Base-by-base conservation (phyloP, 306 rosid genomes). In the Vigna radiata region DNA sequence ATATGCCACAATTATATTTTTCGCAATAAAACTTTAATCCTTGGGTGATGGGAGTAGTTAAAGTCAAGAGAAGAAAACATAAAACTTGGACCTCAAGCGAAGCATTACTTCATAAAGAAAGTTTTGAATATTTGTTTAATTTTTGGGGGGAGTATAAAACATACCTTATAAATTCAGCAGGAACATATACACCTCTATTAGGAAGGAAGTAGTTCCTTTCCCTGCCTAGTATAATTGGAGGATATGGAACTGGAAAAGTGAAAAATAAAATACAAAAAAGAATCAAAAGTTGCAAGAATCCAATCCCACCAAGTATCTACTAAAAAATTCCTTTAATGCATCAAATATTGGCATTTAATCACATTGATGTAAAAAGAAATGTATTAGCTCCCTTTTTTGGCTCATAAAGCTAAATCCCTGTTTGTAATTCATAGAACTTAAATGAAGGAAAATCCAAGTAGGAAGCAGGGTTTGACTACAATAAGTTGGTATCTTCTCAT, bases 161-260 rank as follows among this genome's bases (percentile, higher is more conserved):
- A 7, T 81, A 90, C 99, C 99, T 90, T 81, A 84, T 55, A 56
- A 97, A 95, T 81, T 82, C 37, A 12, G 97, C 86, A 5, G 85
- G 89, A 73, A 95, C 99, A 84, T 95, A n/a, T n/a, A n/a, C n/a
- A n/a, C n/a, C n/a, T n/a, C n/a, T n/a, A n/a, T n/a, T n/a, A n/a
- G n/a, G n/a, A n/a, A n/a, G n/a, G n/a, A n/a, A n/a, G n/a, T n/a
- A n/a, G n/a, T n/a, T n/a, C n/a, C n/a, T n/a, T n/a, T n/a, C n/a
- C n/a, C n/a, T n/a, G n/a, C n/a, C n/a, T n/a, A n/a, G n/a, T n/a
- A n/a, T n/a, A 43, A 21, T 43, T 43, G 36, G 36, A 19, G 72
- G 36, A 43, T 66, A 66, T 3, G 72, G 7, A 12, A 66, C 54
- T 39, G 25, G 46, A 41, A 37, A 65, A 65, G 17, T n/a, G 52